Conservation (phyloP, 1,284 basidiomycete species). For the Trametes hirsuta region DNA sequence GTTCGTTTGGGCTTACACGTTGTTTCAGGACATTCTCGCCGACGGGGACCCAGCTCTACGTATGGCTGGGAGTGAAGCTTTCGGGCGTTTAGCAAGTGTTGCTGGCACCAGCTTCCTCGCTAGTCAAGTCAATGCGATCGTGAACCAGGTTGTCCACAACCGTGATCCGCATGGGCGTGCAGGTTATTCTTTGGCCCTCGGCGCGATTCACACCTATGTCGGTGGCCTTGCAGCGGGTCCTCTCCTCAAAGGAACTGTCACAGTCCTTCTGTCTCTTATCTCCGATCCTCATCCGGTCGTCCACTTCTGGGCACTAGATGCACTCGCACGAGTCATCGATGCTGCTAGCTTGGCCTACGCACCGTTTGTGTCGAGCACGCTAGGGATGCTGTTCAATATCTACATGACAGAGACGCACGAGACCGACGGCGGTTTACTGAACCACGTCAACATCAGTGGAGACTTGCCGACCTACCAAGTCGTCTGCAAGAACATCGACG, state of each 20-base stretch:
- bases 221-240: constrained; percentile 94
- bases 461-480: constrained; percentile 92
- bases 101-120: constrained; percentile 88
- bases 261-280: constrained; percentile 93
- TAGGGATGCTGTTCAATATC: constrained; percentile 91
- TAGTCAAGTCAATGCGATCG: constrained; percentile 87
- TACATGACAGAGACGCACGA: constrained; percentile 95
- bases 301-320: constrained; percentile 90
- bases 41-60: constrained; percentile 83
- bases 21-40: constrained; percentile 74
- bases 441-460: constrained; percentile 86
- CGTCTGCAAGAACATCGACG: constrained; percentile 90
- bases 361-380: constrained; percentile 85
- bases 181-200: constrained; percentile 93
- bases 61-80: constrained; percentile 84
- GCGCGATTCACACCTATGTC: constrained; percentile 92
- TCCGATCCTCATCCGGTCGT: constrained; percentile 97
- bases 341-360: constrained; percentile 93
- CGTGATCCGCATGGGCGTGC: constrained; percentile 92
- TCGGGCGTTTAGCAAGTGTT: constrained; percentile 86
- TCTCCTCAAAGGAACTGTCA: constrained; percentile 94
- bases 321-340: constrained; percentile 87
- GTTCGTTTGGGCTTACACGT: background rate
- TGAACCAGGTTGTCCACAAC: constrained; percentile 96
- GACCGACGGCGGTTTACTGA: constrained; percentile 86